These are phyloP conservation scores for Solanum chacoense DNA, from an alignment of 305 asterid genomes.

Conservation along the genomic window DNA sequence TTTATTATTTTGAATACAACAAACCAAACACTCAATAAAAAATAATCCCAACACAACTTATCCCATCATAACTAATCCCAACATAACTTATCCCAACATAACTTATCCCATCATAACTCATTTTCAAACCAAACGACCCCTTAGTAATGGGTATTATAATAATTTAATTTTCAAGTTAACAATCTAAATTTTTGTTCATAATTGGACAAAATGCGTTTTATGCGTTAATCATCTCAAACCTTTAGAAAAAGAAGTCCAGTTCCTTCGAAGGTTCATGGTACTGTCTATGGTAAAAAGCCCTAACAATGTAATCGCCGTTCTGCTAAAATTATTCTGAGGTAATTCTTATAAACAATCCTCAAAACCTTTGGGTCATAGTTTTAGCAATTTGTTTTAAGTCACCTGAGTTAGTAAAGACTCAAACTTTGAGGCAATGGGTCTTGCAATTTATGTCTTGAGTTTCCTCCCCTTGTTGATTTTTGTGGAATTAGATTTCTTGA, in stretches of 20 bases:
- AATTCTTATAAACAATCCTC: neutral
- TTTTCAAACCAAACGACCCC: too few relatives aligned
- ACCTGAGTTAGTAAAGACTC: neutral
- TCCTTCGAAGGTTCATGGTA: neutral
- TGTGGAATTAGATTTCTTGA: neutral
- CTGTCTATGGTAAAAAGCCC: neutral
- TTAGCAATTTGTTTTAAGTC: neutral
- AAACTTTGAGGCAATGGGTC: neutral
- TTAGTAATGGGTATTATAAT: too few relatives aligned
- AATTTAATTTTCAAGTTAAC: too few relatives aligned
- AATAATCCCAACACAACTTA: too few relatives aligned
- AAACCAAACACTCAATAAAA: too few relatives aligned
- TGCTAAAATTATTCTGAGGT: neutral
- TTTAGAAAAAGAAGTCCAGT: too few relatives aligned
- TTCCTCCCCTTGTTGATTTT: neutral
- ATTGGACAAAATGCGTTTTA: neutral
- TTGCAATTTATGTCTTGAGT: neutral
- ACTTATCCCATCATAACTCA: too few relatives aligned
- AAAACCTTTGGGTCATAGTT: neutral
- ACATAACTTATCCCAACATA: too few relatives aligned
- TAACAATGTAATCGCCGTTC: neutral
- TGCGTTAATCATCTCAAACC: neutral
- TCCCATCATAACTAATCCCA: too few relatives aligned
- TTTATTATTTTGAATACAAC: too few relatives aligned
- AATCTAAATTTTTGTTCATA: neutral